Base-by-base conservation (phyloP, 306 rosid species). In the Prunus salicina region DNA sequence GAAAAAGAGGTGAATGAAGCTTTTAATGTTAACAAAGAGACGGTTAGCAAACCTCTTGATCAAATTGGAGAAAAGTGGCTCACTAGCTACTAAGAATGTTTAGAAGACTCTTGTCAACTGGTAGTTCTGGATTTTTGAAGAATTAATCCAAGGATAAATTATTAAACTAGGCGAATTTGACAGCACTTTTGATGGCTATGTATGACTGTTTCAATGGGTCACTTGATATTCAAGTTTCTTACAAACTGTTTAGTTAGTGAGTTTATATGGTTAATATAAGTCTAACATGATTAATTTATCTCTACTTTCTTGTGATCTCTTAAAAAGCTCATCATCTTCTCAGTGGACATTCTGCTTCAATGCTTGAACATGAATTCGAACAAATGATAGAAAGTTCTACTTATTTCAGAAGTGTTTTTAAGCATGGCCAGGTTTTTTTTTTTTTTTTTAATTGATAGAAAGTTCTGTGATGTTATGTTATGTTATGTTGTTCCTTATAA, bases 1-100 rank as follows among this genome's bases (percentile, higher is more conserved):
- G 90, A 82, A 64, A 85, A 74, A 2, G 79, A 78, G 58, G 64
- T 87, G 63, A 78, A 86, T 58, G 84, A 72, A 76, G 84, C 67
- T 78, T 80, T 38, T 66, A 68, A 78, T 74, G 77, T 69, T 60
- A 76, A 76, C 58, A 80, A 73, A 51, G 74, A 67, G 16, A 64
- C 22, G 22, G 67, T 46, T 74, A 65, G 83, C 75, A 64, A 82
- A 63, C 74, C 84, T 67, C 80, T 79, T 12, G 85, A 82, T 79
- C 82, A 67, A 78, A 76, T 69, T 53, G 55, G 78, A 73, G 81
- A 73, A 51, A 75, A 70, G 69, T 77, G 75, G 81, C 82, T 69
- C 60, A 19, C 79, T 60, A 52, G 74, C 76, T 75, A 27, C 72
- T 78, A 65, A 77, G 64, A 52, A 24, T 71, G 56, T 78, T 19